Conservation (phyloP, 1,139 yeast species). For the Nakaseomyces uthaithaninus region DNA sequence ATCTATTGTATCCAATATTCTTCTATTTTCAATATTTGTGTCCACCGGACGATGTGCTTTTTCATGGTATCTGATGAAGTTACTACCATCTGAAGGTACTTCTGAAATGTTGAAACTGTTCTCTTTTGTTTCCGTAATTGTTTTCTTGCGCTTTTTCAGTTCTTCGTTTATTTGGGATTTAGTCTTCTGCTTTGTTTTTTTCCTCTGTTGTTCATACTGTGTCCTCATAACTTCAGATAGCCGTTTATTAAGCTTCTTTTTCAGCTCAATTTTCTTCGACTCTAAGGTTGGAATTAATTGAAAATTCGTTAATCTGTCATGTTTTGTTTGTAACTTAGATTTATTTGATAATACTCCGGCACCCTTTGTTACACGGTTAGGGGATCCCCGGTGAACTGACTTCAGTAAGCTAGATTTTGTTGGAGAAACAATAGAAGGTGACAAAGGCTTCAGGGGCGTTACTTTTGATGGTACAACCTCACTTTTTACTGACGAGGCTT, state of each 20-base stretch:
- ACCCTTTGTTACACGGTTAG: not conserved
- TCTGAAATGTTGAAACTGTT: constrained; percentile 1
- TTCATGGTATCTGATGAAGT: constrained; percentile 5
- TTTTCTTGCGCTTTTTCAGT: constrained; percentile 18
- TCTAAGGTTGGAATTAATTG: constrained; percentile 24
- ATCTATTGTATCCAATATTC: constrained; percentile 16
- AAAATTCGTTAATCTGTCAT: constrained; percentile 24
- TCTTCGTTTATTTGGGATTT: constrained; percentile 27
- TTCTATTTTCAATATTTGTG: constrained; percentile 5
- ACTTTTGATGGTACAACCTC: not conserved
- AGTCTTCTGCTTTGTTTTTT: constrained; percentile 24
- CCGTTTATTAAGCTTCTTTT: constrained; percentile 27
- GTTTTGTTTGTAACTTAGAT: constrained; percentile 3
- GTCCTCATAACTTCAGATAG: constrained; percentile 29
- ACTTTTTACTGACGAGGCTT: not conserved
- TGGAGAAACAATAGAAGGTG: constrained; percentile 1
- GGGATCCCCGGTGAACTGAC: not conserved
- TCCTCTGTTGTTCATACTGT: constrained; percentile 27
- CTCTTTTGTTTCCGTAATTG: constrained; percentile 17
- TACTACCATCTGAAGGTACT: constrained; percentile 1
- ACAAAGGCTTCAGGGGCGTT: not conserved
- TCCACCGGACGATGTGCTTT: constrained; percentile 4
- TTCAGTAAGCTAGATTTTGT: constrained; percentile 1
- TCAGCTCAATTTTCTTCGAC: constrained; percentile 25
- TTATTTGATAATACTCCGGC: not conserved